Percentiles rank a stretch among this genome's conserved stretches.
These are phyloP conservation scores for Fonsecaea erecta DNA, from an alignment of 2,329 filamentous ascomycete genomes.

Conservation along the genomic window DNA sequence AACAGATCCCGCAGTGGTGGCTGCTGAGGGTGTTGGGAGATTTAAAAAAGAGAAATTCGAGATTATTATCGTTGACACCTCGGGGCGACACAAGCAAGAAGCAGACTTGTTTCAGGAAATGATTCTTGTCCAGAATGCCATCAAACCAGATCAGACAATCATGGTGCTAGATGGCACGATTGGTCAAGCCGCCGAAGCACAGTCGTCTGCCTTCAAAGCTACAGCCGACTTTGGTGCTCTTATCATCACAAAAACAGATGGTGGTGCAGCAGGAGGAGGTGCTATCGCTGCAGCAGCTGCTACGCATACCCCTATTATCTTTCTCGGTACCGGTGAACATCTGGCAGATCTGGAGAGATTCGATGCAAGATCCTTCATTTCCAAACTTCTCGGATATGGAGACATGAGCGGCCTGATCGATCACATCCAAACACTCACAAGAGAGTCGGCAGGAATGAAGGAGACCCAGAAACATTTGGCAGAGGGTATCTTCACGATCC, in stretches of 20 bases:
- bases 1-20: constrained; percentile 91
- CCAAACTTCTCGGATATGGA: constrained; percentile 94
- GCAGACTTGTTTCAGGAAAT: constrained; percentile 95
- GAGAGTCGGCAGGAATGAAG: constrained; percentile 78
- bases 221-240: constrained; percentile 97
- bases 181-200: constrained; percentile 91
- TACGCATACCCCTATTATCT: constrained; percentile 95
- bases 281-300: constrained; percentile 97
- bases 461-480: constrained; percentile 99
- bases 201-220: constrained; percentile 96
- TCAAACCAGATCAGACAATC: constrained; percentile 93
- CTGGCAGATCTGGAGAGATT: constrained; percentile 94
- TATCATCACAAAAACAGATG: constrained; percentile 98
- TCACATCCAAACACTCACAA: constrained; percentile 91
- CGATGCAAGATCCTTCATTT: constrained; percentile 88
- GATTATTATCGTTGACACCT: constrained; percentile 98
- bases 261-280: constrained; percentile 91
- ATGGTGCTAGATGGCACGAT: constrained; percentile 98
- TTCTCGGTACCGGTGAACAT: constrained; percentile 96
- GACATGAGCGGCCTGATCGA: constrained; percentile 95
- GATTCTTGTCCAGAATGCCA: constrained; percentile 91
- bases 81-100: constrained; percentile 92
- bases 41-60: constrained; percentile 99
- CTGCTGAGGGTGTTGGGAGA: constrained; percentile 93
- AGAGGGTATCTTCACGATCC: constrained; percentile 93